A percentile compares a stretch with the other conserved stretches of the same genome.
These are phyloP conservation scores for Cladosporium cucumerinum DNA, from an alignment of 2,329 filamentous ascomycete genomes.

Conservation along the genomic window DNA sequence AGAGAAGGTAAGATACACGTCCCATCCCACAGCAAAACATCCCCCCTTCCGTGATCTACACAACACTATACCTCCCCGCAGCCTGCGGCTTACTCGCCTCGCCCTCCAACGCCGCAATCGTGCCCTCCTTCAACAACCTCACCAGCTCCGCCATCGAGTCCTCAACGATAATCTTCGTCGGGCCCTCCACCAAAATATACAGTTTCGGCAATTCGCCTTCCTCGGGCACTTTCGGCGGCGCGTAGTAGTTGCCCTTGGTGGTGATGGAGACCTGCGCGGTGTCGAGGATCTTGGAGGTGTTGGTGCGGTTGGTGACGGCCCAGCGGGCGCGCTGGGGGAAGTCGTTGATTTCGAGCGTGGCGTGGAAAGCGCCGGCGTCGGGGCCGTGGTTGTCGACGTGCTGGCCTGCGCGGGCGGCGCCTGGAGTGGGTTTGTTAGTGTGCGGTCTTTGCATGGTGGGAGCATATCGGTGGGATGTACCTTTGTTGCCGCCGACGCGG, in stretches of 20 bases:
- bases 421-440: constrained; percentile 17
- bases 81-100: constrained; percentile 76
- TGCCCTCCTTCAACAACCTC: constrained; percentile 82
- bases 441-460: background rate
- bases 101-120: constrained; percentile 83
- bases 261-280: constrained; percentile 94
- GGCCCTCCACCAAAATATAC: constrained; percentile 95
- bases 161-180: constrained; percentile 88
- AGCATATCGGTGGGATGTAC: constrained; percentile 35
- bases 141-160: constrained; percentile 89
- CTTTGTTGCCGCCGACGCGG: constrained; percentile 75
- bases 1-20: background rate
- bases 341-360: constrained; percentile 97
- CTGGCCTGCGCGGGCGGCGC: constrained; percentile 80
- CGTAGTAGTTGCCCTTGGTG: constrained; percentile 90
- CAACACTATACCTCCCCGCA: constrained; percentile 75
- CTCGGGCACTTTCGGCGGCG: constrained; percentile 73
- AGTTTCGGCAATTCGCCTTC: constrained; percentile 81
- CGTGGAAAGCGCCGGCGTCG: constrained; percentile 93
- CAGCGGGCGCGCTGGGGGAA: constrained; percentile 98
- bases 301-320: constrained; percentile 97
- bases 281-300: constrained; percentile 96
- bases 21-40: background rate
- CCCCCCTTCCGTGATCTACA: constrained; percentile 34
- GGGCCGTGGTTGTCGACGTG: constrained; percentile 98